A percentile compares a stretch with the other conserved stretches of the same genome.
Conservation (phyloP, 106 monocot genomes). For the Allium cepa region DNA sequence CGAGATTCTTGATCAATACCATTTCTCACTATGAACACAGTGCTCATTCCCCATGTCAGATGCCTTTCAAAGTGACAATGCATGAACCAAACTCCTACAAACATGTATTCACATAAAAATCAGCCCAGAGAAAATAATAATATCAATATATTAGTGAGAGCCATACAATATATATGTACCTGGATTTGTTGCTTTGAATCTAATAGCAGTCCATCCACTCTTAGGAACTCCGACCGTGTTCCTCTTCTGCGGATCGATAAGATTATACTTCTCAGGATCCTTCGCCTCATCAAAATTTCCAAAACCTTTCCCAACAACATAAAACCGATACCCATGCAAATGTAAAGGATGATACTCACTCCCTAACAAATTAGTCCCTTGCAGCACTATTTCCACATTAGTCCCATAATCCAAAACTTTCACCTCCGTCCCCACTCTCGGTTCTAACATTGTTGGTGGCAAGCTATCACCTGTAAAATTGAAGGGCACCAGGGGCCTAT, state of each 20-base stretch:
- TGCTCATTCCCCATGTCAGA: constrained; percentile 2
- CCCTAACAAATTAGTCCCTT: constrained; percentile 41
- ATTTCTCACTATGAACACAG: constrained; percentile 5
- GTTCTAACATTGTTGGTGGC: background rate
- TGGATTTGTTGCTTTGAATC: constrained; percentile 41
- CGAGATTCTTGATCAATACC: background rate
- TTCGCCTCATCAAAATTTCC: constrained; percentile 44
- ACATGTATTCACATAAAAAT: background rate
- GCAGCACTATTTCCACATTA: constrained; percentile 51
- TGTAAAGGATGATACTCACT: constrained; percentile 68
- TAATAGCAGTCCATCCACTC: constrained; percentile 41
- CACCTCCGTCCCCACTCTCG: constrained; percentile 30
- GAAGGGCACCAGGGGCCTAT: constrained; percentile 8
- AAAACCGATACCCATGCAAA: constrained; percentile 59
- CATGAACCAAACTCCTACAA: constrained; percentile 21
- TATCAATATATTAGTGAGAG: background rate
- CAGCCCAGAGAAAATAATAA: too few species aligned
- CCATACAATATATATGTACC: constrained; percentile 13
- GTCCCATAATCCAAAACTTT: constrained; percentile 39
- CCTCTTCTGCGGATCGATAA: constrained; percentile 37
- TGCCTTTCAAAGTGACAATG: constrained; percentile 16
- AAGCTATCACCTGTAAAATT: constrained; percentile 14
- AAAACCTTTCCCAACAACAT: constrained; percentile 45
- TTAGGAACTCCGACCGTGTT: constrained; percentile 41
- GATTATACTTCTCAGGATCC: constrained; percentile 42